A percentile compares a stretch with the other conserved stretches of the same genome.
Evolutionary conservation across 352 stramenopile genomes (phyloP).

Genomic region (Phytophthora sansomeana): DNA sequence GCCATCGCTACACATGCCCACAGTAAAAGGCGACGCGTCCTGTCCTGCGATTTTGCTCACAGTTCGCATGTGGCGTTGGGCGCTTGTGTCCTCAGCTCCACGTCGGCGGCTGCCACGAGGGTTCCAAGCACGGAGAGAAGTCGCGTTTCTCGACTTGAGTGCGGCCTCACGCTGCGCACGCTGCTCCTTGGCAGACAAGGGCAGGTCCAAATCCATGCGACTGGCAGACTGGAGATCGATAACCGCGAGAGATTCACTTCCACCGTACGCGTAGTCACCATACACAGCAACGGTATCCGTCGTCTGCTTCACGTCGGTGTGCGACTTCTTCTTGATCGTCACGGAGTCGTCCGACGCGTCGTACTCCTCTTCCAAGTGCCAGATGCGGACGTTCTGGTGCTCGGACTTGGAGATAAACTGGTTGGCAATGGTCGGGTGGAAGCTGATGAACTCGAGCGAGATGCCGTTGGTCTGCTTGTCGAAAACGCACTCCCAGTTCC

Average conservation of each 20-base stretch:
- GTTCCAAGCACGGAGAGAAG: constrained; percentile 52
- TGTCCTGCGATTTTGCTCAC: constrained; percentile 74
- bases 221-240: constrained; percentile 64
- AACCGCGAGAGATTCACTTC: constrained; percentile 68
- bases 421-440: constrained; percentile 59
- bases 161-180: constrained; percentile 46
- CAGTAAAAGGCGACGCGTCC: constrained; percentile 66
- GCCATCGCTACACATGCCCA: constrained; percentile 86
- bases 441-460: constrained; percentile 81
- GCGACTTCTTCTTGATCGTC: constrained; percentile 71
- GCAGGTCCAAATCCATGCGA: constrained; percentile 78
- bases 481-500: constrained; percentile 88
- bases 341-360: constrained; percentile 40
- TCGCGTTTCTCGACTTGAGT: constrained; percentile 41
- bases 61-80: constrained; percentile 73
- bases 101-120: constrained; percentile 51
- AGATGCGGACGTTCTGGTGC: constrained; percentile 87
- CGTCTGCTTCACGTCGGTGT: constrained; percentile 79
- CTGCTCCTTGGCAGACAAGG: constrained; percentile 71
- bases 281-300: constrained; percentile 72
- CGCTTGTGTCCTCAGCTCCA: constrained; percentile 53
- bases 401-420: constrained; percentile 88
- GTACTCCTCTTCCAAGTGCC: constrained; percentile 73
- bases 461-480: constrained; percentile 90
- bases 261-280: constrained; percentile 79